phyloP scores from a whole-genome alignment of 768 basidiomycete species.

The Neoboletus magnificus region DNA sequence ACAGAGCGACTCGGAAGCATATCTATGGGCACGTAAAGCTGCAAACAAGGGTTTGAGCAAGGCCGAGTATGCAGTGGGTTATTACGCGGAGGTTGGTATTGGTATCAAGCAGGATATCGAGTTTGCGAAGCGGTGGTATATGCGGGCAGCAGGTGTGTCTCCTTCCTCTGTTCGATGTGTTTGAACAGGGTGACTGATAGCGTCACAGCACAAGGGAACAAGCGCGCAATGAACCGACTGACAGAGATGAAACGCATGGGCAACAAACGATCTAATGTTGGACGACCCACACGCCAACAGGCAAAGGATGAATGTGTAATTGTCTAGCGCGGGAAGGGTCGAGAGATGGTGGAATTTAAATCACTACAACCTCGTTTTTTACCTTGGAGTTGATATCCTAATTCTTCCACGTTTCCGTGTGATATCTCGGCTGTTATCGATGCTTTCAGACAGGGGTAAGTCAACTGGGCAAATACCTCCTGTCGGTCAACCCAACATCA shows the following conservation, averaged over 20 bases:
- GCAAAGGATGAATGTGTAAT: slow-evolving; percentile 94
- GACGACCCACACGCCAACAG: slow-evolving; percentile 88
- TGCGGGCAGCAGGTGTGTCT: slow-evolving; percentile 91
- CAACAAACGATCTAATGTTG: slow-evolving; percentile 70
- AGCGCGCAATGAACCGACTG: slow-evolving; percentile 91
- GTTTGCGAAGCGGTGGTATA: slow-evolving; percentile 97
- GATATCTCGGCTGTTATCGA: slow-evolving; percentile 14
- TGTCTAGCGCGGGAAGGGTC: slow-evolving; percentile 38
- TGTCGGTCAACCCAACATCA: slow-evolving; percentile 4
- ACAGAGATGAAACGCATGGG: slow-evolving; percentile 94
- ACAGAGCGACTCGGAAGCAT: slow-evolving; percentile 98
- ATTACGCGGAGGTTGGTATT: slow-evolving; percentile 97
- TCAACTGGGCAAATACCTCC: slow-evolving; percentile 10
- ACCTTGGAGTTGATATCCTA: slow-evolving; percentile 2
- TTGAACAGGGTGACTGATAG: neutral
- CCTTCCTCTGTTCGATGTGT: neutral
- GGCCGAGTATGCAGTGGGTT: slow-evolving; percentile 98
- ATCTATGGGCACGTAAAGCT: slow-evolving; percentile 93
- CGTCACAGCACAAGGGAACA: slow-evolving; percentile 88
- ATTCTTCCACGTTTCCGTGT: slow-evolving; percentile 12
- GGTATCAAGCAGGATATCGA: slow-evolving; percentile 96
- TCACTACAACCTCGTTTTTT: slow-evolving; percentile 3
- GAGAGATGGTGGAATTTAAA: slow-evolving; percentile 7
- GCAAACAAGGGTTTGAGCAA: slow-evolving; percentile 96
- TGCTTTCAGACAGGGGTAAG: slow-evolving; percentile 8